Base-by-base conservation (phyloP, 2,329 filamentous ascomycete genomes). In the Diplodia seriata region DNA sequence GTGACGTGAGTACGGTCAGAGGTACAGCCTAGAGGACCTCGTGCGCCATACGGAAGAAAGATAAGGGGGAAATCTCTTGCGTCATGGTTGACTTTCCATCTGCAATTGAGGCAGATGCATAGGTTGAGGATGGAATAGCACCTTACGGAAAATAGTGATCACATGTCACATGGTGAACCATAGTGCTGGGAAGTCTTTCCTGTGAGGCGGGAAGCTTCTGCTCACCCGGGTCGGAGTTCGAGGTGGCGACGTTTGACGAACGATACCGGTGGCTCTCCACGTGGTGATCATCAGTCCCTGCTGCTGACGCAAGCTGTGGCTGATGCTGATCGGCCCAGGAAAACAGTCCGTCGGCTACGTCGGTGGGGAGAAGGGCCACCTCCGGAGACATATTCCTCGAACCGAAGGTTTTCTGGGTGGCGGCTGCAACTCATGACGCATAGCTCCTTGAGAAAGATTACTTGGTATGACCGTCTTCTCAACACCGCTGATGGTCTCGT, bases 171-270 rank as follows among this genome's bases (percentile, higher is more conserved):
- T 26, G 36, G 29, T 33, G 43, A 36, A 51, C 59, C 59, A 36
- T 11, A 51, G n/a, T 18, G 26, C 20, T 11, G 59, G 59, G 26
- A 50, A 63, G 43, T 51, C 43, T 36, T 47, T 63, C 43, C 43
- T 51, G 59, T 31, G n/a, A 51, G 59, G 29, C 59, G 47, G 59
- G 12, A 31, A 63, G 29, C 18, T 62, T 50, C 40, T 62, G 43
- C 15, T 18, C 20, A 43, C 43, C 8, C 43, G 59, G 59, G 43
- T 63, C 59, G 50, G 47, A 31, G 43, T 51, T 43, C 38, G n/a
- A 26, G 31, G n/a, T 31, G 29, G 18, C n/a, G 47, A 6, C 47
- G 5, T 15, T 51, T 59, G 38, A 47, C 56, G 38, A 59, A 43
- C 36, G 23, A n/a, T 23, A 3, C 18, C 26, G 7, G 59, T 47